Conservation (phyloP, 176 grass and related monocot genomes). For the Hordeum marinum region DNA sequence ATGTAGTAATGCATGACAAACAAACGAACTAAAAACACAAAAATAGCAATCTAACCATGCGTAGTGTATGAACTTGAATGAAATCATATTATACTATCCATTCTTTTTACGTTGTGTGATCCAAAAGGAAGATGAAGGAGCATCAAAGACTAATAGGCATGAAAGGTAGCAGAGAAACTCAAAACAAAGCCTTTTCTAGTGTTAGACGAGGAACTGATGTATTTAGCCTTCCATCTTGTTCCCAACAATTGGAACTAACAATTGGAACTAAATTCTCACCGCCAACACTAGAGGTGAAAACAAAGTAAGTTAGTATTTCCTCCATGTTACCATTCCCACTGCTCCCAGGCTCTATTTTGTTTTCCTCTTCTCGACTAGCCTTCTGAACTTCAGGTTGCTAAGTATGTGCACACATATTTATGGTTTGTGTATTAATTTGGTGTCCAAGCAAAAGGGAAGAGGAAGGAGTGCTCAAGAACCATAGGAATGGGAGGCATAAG, state of each 20-base stretch:
- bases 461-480: neutral
- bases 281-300: too few relatives aligned
- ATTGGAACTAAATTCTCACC: too few relatives aligned
- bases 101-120: neutral
- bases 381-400: too few relatives aligned
- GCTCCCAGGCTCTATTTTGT: too few relatives aligned
- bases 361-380: too few relatives aligned
- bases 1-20: neutral
- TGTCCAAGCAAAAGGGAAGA: neutral
- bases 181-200: neutral
- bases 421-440: neutral
- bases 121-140: neutral
- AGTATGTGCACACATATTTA: too few relatives aligned
- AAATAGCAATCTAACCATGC: neutral
- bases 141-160: neutral
- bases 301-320: too few relatives aligned
- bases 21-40: neutral
- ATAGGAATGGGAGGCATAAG: conserved; percentile 22
- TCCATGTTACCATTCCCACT: too few relatives aligned
- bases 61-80: neutral
- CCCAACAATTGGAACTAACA: too few relatives aligned
- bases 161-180: conserved; percentile 13
- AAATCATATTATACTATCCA: neutral
- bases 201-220: neutral
- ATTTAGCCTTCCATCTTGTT: too few relatives aligned